A percentile compares a stretch with the other conserved stretches of the same genome.
Evolutionary conservation across 257 asterid species (phyloP).

Genomic region (Nicotiana noctiflora): DNA sequence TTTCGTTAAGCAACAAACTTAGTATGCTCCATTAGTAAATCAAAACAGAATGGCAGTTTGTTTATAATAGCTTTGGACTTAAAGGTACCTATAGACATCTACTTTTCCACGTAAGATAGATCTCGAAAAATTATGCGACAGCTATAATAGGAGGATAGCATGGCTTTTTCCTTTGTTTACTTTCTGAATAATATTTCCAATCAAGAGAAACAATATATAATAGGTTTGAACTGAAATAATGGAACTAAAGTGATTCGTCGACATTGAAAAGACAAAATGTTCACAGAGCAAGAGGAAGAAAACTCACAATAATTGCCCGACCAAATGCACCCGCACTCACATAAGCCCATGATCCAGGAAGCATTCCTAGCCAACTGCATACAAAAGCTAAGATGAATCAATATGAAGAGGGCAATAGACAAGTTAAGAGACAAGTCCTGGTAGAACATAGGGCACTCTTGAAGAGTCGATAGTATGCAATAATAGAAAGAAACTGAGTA

Average conservation of each 20-base stretch:
- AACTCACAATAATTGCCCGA: constrained; percentile 83
- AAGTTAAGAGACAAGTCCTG: not conserved
- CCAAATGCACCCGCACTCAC: constrained; percentile 98
- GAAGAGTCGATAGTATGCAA: not conserved
- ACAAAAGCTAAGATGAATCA: not conserved
- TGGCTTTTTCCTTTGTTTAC: not conserved
- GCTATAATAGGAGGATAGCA: not conserved
- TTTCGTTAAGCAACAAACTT: not conserved
- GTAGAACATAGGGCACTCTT: not conserved
- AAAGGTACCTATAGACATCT: not conserved
- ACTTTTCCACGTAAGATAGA: not conserved
- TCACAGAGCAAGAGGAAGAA: not conserved
- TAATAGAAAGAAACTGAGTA: not conserved
- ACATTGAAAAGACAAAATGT: not conserved
- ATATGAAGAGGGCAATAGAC: not conserved
- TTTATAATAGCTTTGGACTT: not conserved
- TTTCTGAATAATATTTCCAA: not conserved
- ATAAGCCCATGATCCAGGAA: constrained; percentile 95
- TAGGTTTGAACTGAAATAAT: not conserved
- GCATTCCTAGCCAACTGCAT: constrained; percentile 98
- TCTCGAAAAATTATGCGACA: not conserved
- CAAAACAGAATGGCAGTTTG: not conserved
- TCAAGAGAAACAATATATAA: not conserved
- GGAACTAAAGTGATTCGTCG: not conserved
- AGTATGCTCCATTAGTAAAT: not conserved